Evolutionary conservation across 345 rosid species (phyloP).

Genomic region (Acer yangbiense): DNA sequence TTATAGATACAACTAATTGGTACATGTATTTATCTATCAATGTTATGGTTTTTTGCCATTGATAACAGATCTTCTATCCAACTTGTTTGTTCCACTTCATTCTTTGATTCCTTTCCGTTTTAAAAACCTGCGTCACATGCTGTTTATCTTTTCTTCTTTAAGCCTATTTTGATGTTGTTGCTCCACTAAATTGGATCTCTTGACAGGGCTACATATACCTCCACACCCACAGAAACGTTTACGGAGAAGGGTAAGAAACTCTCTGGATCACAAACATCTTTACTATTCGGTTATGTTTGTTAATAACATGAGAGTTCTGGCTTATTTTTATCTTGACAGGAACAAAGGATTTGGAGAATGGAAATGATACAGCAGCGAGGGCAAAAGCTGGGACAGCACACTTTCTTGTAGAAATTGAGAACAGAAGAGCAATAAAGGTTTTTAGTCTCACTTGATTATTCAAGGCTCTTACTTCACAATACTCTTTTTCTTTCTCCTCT

Average conservation of each 20-base stretch:
- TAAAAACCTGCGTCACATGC: not conserved
- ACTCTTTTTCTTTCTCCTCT: too few species aligned
- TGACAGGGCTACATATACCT: conserved; percentile 29
- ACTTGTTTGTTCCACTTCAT: not conserved
- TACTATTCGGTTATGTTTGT: too few species aligned
- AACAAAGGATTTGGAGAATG: conserved; percentile 38
- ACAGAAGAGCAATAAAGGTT: conserved; percentile 76
- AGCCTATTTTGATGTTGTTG: not conserved
- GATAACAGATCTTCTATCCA: not conserved
- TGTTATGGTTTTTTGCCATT: not conserved
- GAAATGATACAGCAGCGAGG: conserved; percentile 30
- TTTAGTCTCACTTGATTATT: conserved; percentile 17
- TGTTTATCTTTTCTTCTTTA: too few species aligned
- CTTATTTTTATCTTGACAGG: conserved; percentile 21
- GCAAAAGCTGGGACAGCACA: conserved; percentile 56
- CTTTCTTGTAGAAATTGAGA: conserved; percentile 67
- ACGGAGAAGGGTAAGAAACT: conserved; percentile 31
- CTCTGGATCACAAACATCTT: not conserved
- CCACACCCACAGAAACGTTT: conserved; percentile 24
- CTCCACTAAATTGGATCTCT: conserved; percentile 9
- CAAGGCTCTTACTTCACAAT: not conserved
- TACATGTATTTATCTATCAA: too few species aligned
- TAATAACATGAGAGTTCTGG: not conserved
- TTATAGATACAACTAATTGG: not conserved
- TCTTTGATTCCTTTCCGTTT: not conserved